phyloP scores from a whole-genome alignment of 2,329 filamentous ascomycete genomes.

The Neopestalotiopsis sp. region DNA sequence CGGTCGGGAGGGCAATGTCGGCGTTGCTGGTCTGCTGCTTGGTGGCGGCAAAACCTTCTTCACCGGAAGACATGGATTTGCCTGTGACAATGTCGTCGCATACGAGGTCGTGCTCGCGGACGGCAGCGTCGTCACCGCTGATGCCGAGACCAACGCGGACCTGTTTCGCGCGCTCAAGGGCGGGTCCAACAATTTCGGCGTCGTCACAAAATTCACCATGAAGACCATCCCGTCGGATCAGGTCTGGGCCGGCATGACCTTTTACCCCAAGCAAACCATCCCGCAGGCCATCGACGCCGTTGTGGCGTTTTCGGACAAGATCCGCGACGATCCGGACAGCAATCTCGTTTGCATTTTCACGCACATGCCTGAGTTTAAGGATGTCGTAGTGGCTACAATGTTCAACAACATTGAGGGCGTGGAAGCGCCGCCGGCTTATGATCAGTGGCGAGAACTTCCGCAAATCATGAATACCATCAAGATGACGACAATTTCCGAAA shows the following conservation, averaged over 20 bases:
- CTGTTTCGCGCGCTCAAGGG: slow-evolving; percentile 49
- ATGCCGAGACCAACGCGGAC: slow-evolving; percentile 29
- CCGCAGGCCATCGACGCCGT: slow-evolving; percentile 23
- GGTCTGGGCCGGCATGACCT: slow-evolving; percentile 31
- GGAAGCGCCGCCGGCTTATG: slow-evolving; percentile 23
- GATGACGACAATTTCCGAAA: slow-evolving; percentile 25
- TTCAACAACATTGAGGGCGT: slow-evolving; percentile 24
- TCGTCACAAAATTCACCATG: slow-evolving; percentile 30
- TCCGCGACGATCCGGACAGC: slow-evolving; percentile 22
- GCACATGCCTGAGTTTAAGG: slow-evolving; percentile 24
- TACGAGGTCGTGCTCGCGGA: slow-evolving; percentile 16
- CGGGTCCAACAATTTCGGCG: slow-evolving; percentile 43
- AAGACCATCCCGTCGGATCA: slow-evolving; percentile 24
- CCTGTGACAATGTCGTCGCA: slow-evolving; percentile 15
- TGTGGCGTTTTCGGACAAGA: slow-evolving; percentile 16
- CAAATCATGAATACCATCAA: slow-evolving; percentile 24
- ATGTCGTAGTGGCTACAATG: slow-evolving; percentile 22
- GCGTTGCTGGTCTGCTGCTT: slow-evolving; percentile 22
- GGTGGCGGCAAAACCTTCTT: slow-evolving; percentile 26
- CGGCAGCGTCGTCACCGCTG: slow-evolving; percentile 5
- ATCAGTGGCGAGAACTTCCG: slow-evolving; percentile 23
- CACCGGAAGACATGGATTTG: slow-evolving; percentile 13
- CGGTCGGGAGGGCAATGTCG: slow-evolving; percentile 21
- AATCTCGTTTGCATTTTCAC: slow-evolving; percentile 27
- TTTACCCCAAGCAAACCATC: slow-evolving; percentile 20